phyloP scores from a whole-genome alignment of 108 stramenopile species.

The Cyclostephanos tholiformis region DNA sequence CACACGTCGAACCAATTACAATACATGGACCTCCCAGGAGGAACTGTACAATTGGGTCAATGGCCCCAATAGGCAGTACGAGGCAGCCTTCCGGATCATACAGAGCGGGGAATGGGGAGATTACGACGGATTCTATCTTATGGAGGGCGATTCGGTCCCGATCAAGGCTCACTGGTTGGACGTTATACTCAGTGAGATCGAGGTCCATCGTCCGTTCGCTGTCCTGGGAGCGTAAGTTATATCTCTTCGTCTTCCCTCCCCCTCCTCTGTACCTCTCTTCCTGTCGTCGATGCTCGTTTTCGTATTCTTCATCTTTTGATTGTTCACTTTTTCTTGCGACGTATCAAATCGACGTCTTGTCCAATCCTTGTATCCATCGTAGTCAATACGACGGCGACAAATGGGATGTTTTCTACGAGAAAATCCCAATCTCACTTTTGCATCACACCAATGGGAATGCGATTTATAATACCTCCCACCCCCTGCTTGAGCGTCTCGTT shows the following conservation, averaged over 20 bases:
- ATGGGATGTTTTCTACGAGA: constrained; percentile 72
- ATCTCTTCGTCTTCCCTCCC: neutral
- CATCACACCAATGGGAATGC: constrained; percentile 79
- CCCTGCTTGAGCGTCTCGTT: constrained; percentile 61
- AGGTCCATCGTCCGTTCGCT: constrained; percentile 59
- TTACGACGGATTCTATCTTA: constrained; percentile 71
- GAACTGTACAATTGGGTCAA: constrained; percentile 77
- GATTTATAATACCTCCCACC: constrained; percentile 73
- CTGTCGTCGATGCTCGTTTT: constrained; percentile 6
- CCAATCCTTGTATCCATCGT: constrained; percentile 13
- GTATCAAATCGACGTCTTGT: no score
- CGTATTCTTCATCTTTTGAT: neutral
- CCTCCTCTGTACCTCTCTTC: neutral
- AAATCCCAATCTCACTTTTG: constrained; percentile 62
- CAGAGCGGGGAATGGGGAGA: constrained; percentile 67
- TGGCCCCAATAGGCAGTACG: constrained; percentile 76
- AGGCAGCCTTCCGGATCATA: constrained; percentile 67
- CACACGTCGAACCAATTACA: no score
- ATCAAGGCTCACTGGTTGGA: constrained; percentile 73
- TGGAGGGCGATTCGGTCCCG: constrained; percentile 76
- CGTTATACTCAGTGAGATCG: constrained; percentile 57
- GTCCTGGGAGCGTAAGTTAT: constrained; percentile 68
- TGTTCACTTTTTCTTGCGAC: no score
- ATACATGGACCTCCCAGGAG: constrained; percentile 10
- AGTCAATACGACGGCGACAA: constrained; percentile 64